Base-by-base conservation (phyloP, 2,329 filamentous ascomycete species). In the Whalleya microplaca region DNA sequence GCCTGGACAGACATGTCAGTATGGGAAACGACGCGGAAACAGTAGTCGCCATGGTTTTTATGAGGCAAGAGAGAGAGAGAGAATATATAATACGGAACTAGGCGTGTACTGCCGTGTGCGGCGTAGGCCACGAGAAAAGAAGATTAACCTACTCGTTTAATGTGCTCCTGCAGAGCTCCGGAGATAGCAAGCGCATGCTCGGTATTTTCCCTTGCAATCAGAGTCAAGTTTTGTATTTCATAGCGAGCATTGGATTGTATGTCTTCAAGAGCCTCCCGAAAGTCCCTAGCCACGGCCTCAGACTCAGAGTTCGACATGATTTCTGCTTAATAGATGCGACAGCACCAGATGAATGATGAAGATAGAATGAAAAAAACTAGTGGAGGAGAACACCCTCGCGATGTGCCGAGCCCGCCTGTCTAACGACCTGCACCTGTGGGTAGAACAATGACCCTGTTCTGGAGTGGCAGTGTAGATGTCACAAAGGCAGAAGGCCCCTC, bases 181-280 rank as follows among this genome's bases (percentile, higher is more conserved):
- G 95, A 93, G 69, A 99, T 98, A 64, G 90, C 91, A 74, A 96
- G 86, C 37, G 95, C 95, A 79, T 97, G 90, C 76, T 96, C 92
- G 64, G 93, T 97, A 70, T 96, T 96, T 76, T 99, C 95, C 75
- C 96, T 92, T 58, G 95, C 95, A 76, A 99, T 98, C 73, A 96
- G 87, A 61, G 95, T 99, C 77, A 99, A 78, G 77, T 96, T 98
- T 81, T 90, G 94, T 75, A 99, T 99, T 77, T 98, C 94, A 76
- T 92, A 92, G 71, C 92, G 89, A 76, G 92, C 91, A 78, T 97
- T 97, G 72, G 88, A 84, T 64, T 90, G 91, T 69, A 99, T 82
- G 75, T 97, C 94, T 77, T 96, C 91, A 72, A 99, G 81, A 52
- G 93, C 95, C 71, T 92, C 90, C 73, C 90, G 91, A 78, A 96